Conservation (phyloP, 78 protist species). For the Dictyostelium discoideum region DNA sequence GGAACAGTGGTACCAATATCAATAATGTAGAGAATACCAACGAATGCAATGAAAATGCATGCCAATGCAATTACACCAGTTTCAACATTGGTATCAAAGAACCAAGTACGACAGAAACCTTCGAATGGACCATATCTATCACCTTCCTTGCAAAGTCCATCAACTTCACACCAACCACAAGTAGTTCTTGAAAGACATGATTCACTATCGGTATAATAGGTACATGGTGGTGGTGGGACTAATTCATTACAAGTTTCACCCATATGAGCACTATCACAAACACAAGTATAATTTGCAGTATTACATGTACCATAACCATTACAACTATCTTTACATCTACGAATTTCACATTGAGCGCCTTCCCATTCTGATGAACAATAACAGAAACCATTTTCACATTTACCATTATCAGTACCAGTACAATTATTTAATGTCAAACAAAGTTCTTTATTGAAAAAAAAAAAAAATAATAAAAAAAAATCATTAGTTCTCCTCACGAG, state of each 20-base stretch:
- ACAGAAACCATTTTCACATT: slow-evolving; percentile 42
- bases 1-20: slow-evolving; percentile 48
- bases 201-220: neutral
- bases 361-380: neutral
- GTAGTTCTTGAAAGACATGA: slow-evolving; percentile 21
- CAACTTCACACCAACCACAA: slow-evolving; percentile 71
- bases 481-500: too few relatives aligned
- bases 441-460: neutral
- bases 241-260: slow-evolving; percentile 11
- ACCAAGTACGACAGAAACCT: slow-evolving; percentile 77
- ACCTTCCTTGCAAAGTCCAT: slow-evolving; percentile 22
- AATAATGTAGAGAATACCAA: slow-evolving; percentile 41
- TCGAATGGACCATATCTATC: slow-evolving; percentile 64
- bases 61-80: slow-evolving; percentile 66
- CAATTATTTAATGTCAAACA: slow-evolving; percentile 34
- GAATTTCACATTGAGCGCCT: neutral
- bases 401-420: slow-evolving; percentile 8
- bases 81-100: slow-evolving; percentile 32
- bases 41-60: slow-evolving; percentile 36
- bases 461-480: neutral
- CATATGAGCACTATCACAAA: neutral
- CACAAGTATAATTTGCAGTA: neutral
- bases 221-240: slow-evolving; percentile 8
- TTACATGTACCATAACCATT: slow-evolving; percentile 14
- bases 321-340: slow-evolving; percentile 22